A percentile compares a stretch with the other conserved stretches of the same genome.
phyloP scores from a whole-genome alignment of 2,329 filamentous ascomycete species.

The Ceratocystis papillata region DNA sequence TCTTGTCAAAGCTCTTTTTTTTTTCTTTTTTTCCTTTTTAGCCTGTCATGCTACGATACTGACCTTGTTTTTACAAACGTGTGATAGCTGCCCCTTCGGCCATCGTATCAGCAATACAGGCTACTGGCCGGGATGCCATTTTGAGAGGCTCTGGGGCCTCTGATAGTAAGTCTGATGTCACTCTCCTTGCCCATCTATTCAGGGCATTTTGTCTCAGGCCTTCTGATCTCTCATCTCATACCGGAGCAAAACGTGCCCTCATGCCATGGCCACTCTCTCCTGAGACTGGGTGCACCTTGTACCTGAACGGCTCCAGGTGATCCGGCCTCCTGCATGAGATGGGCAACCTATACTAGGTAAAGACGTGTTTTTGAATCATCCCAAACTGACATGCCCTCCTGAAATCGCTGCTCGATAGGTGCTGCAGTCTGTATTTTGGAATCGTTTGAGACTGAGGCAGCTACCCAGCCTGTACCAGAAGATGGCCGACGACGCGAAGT shows the following conservation, averaged over 20 bases:
- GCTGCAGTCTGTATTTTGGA: conserved; percentile 94
- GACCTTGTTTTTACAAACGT: conserved; percentile 3
- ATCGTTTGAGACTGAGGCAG: conserved; percentile 54
- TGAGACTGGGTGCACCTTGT: neutral
- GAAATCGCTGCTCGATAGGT: conserved; percentile 34
- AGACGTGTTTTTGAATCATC: conserved; percentile 5
- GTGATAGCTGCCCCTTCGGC: conserved; percentile 64
- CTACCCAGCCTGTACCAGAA: conserved; percentile 32
- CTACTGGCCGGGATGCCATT: conserved; percentile 86
- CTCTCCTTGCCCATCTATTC: neutral
- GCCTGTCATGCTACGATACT: neutral
- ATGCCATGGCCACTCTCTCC: neutral
- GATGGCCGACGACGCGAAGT: conserved; percentile 47
- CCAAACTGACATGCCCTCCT: neutral
- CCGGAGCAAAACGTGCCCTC: neutral
- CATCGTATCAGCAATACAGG: conserved; percentile 80
- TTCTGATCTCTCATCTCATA: conserved; percentile 4
- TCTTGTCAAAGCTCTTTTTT: neutral
- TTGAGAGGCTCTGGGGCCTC: conserved; percentile 76
- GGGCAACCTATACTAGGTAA: neutral
- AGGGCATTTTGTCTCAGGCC: conserved; percentile 7
- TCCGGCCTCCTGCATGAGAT: conserved; percentile 14
- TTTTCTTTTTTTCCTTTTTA: conserved; percentile 3
- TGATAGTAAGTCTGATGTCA: conserved; percentile 50
- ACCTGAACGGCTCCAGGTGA: conserved; percentile 6